Conservation (phyloP, 805 yeast genomes). For the Schwanniomyces polymorphus region DNA sequence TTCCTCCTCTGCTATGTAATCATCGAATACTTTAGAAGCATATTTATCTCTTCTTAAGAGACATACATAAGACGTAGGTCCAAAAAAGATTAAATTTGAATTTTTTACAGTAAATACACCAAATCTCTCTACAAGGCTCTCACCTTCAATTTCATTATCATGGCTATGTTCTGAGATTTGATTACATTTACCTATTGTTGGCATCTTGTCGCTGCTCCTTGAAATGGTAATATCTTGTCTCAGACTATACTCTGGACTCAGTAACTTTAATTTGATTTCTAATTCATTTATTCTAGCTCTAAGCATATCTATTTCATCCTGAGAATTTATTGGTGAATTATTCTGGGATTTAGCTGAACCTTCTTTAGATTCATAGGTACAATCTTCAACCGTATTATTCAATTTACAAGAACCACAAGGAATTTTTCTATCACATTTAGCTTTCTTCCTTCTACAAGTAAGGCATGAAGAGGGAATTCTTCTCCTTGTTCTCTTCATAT, state of each 20-base stretch:
- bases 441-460: slow-evolving; percentile 37
- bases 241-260: not conserved
- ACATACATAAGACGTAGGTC: slow-evolving; percentile 9
- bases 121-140: not conserved
- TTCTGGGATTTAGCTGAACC: slow-evolving; percentile 16
- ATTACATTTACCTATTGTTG: not conserved
- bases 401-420: slow-evolving; percentile 40
- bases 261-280: not conserved
- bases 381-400: slow-evolving; percentile 34
- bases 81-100: slow-evolving; percentile 6
- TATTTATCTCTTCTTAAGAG: slow-evolving; percentile 3
- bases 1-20: slow-evolving; percentile 1
- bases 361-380: slow-evolving; percentile 43
- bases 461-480: slow-evolving; percentile 48
- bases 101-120: slow-evolving; percentile 6
- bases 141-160: not conserved
- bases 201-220: not conserved
- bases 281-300: not conserved
- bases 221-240: not conserved
- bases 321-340: not conserved
- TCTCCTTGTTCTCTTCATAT: slow-evolving; percentile 26
- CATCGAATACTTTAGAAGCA: slow-evolving; percentile 1
- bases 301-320: slow-evolving; percentile 1
- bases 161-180: not conserved
- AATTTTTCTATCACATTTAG: slow-evolving; percentile 38